These are phyloP conservation scores for Alternaria angustiovoidea DNA, from an alignment of 2,329 filamentous ascomycete genomes.

Conservation along the genomic window DNA sequence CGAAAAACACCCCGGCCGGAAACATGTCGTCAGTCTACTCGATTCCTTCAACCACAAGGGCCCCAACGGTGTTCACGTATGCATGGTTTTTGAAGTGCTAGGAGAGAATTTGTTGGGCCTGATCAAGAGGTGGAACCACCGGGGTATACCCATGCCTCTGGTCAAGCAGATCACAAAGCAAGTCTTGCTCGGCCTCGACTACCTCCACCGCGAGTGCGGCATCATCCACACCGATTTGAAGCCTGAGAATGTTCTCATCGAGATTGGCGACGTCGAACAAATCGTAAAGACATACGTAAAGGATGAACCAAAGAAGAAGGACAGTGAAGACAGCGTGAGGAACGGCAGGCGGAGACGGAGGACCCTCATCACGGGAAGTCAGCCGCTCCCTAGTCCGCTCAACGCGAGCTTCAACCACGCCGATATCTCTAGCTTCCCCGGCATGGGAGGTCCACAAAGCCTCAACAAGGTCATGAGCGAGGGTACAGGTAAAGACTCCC, in stretches of 20 bases:
- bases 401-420: slow-evolving; percentile 87
- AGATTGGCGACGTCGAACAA: slow-evolving; percentile 98
- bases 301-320: slow-evolving; percentile 70
- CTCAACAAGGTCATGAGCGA: slow-evolving; percentile 86
- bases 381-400: slow-evolving; percentile 92
- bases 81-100: slow-evolving; percentile 98
- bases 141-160: slow-evolving; percentile 93
- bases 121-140: slow-evolving; percentile 98
- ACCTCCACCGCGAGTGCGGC: slow-evolving; percentile 95
- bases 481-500: slow-evolving; percentile 64
- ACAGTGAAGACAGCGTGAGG: slow-evolving; percentile 87
- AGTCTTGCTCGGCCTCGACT: slow-evolving; percentile 92
- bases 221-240: slow-evolving; percentile 99
- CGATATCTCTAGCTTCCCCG: slow-evolving; percentile 70
- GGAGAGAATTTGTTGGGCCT: slow-evolving; percentile 93
- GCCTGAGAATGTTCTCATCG: slow-evolving; percentile 97
- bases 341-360: slow-evolving; percentile 89
- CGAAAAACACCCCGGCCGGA: slow-evolving; percentile 89
- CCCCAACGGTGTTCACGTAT: slow-evolving; percentile 94
- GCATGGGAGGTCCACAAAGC: slow-evolving; percentile 67
- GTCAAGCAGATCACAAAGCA: slow-evolving; percentile 99
- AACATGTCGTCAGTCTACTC: slow-evolving; percentile 93
- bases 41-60: slow-evolving; percentile 98
- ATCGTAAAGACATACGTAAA: slow-evolving; percentile 97
- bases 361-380: slow-evolving; percentile 95